Evolutionary conservation across 345 rosid species (phyloP), one percentile per base, ranked within the genome.

Genomic region (Salix viminalis): DNA sequence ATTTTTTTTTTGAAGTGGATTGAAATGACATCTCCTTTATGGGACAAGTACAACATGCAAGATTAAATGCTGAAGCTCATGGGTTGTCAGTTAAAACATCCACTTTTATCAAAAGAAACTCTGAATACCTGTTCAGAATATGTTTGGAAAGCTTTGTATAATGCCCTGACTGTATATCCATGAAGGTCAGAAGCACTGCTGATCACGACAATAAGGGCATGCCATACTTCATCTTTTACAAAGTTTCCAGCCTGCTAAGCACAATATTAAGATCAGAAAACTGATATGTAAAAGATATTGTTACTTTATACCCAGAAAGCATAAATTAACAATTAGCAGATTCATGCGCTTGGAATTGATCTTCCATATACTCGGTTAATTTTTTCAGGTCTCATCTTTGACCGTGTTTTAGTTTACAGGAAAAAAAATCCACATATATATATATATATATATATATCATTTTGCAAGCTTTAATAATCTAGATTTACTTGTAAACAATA

Each of bases 181-280:
- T 96, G 99, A 77, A 96, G 94, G 74, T 92, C 99, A 72, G 98
- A 78, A 73, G 98, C 97, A 86, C 92, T 96, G 89, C 94, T 91
- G 83, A 96, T 92, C 74, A 90, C 95, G 81, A 94, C 97, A 82
- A 96, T 84, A 79, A 96, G 96, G 71, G 90, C 95, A 86, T 94
- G 92, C 94, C 99, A 96, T 36, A 94, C 98, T 83, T 96, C 99
- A 90, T 92, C 97, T 84, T 94, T 96, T 71, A 96, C 98, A 85
- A 92, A 92, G 83, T 89, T 91, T 86, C 99, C 98, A 89, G 99
- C 97, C 99, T 96, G 84, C 88, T 77, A 89, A 80, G 85, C 87
- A 81, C 44, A 41, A 62, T 23, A 72, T 26, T 54, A 44, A 56
- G 39, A 67, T 80, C 42, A 80, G 66, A 67, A 80, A 12, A 52